Base-by-base conservation (phyloP, 129 eudicot genomes). In the Flaveria brownii region DNA sequence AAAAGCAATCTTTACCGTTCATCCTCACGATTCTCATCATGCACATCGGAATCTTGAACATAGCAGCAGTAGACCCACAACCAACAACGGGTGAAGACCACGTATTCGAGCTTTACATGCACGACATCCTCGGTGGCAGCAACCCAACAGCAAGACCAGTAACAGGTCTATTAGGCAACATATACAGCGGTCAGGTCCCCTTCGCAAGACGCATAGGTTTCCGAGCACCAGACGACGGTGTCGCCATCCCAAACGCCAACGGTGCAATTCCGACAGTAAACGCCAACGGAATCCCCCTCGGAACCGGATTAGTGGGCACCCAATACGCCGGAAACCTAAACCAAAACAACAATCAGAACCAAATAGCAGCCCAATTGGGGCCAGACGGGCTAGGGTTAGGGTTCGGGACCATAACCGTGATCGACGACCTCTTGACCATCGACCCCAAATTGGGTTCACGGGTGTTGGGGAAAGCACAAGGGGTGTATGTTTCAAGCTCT, bases 321-420 rank as follows among this genome's bases (percentile, higher is more conserved):
- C 78, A 80, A 41, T 92, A 86, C 28, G 92, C 95, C 0, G 96
- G 91, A 54, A 82, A 56, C 75, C 25, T 60, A 5, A 76, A 80
- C 71, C 74, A 68, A 61, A 79, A 77, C 78, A 72, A 86, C 69
- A 78, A 71, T 23, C 80, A 75, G 55, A 73, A 75, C 39, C 71
- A 63, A 36, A 80, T 67, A 49, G 78, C 84, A 2, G 82, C 88
- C 45, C 92, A 85, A 68, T 54, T 94, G 61, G 97, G 95, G 22
- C 97, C 98, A 5, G 98, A 94, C 17, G 97, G 96, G 0, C 63
- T 94, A 14, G 98, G 98, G 14, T 87, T 93, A 15, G 98, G 96
- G 2, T 93, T 93, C 72, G 98, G 98, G 16, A 94, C 97, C 11
- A 94, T 94, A 66, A 94, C 98, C 0, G 98, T 94, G 50, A 94